Evolutionary conservation across 1,139 yeast genomes (phyloP).

Genomic region (Saccharomycopsis hybrid): DNA sequence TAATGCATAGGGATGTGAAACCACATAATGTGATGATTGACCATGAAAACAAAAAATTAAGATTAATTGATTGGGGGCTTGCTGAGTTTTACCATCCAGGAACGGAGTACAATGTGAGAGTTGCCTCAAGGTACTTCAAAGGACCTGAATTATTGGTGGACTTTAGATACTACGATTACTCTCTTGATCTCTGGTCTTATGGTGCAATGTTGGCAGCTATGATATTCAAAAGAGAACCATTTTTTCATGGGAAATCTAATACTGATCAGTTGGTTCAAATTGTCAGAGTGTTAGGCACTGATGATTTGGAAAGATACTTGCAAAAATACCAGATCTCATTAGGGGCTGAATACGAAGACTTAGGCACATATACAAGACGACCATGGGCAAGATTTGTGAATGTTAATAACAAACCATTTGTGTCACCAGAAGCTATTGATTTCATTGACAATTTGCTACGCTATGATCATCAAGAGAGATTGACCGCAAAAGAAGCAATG

Average conservation of each 20-base stretch:
- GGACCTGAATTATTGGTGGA: conserved; percentile 97
- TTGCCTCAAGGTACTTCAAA: conserved; percentile 95
- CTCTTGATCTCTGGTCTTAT: conserved; percentile 92
- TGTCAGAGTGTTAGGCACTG: conserved; percentile 89
- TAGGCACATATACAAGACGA: conserved; percentile 73
- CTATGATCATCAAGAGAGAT: conserved; percentile 91
- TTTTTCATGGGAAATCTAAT: conserved; percentile 94
- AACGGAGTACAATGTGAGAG: conserved; percentile 92
- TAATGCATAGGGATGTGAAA: conserved; percentile 97
- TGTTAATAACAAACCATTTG: conserved; percentile 63
- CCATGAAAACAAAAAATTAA: conserved; percentile 60
- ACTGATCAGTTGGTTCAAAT: conserved; percentile 95
- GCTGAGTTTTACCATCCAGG: conserved; percentile 97
- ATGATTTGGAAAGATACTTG: conserved; percentile 67
- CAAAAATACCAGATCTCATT: conserved; percentile 70
- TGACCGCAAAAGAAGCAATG: conserved; percentile 95
- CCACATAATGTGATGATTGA: conserved; percentile 99
- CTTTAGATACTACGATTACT: conserved; percentile 87
- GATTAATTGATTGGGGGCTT: conserved; percentile 97
- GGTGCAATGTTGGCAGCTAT: conserved; percentile 99
- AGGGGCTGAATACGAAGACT: conserved; percentile 75
- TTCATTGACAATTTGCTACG: conserved; percentile 75
- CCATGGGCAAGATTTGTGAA: conserved; percentile 87
- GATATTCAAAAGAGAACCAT: conserved; percentile 93
- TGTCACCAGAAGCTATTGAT: conserved; percentile 69